Conservation (phyloP, 192 early-diverging fungal species). For the Coemansia interrupta region DNA sequence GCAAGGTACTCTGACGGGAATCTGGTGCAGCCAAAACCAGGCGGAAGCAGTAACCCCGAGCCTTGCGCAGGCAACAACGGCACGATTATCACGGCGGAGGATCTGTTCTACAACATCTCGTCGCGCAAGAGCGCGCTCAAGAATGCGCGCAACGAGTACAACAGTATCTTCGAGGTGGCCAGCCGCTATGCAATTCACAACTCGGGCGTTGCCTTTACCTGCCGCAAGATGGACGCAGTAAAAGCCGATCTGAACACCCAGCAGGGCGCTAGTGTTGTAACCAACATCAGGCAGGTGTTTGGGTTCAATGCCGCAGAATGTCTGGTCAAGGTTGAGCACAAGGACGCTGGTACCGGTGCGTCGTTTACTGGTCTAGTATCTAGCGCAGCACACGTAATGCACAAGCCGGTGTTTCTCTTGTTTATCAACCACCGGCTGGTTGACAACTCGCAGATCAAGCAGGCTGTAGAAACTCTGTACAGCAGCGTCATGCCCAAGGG, state of each 20-base stretch:
- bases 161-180: slow-evolving; percentile 83
- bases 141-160: slow-evolving; percentile 85
- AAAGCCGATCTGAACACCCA: slow-evolving; percentile 78
- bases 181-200: slow-evolving; percentile 94
- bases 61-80: slow-evolving; percentile 95
- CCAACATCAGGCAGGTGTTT: slow-evolving; percentile 82
- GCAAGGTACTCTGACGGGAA: slow-evolving; percentile 86
- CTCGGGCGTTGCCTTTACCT: slow-evolving; percentile 74
- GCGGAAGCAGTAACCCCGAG: slow-evolving; percentile 73
- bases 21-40: slow-evolving; percentile 71
- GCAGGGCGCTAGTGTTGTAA: slow-evolving; percentile 57
- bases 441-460: slow-evolving; percentile 76
- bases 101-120: slow-evolving; percentile 92
- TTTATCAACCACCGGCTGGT: slow-evolving; percentile 89
- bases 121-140: slow-evolving; percentile 82
- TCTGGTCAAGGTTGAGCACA: slow-evolving; percentile 62
- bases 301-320: slow-evolving; percentile 77
- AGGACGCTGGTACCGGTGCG: slow-evolving; percentile 54
- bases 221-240: slow-evolving; percentile 78
- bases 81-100: slow-evolving; percentile 90
- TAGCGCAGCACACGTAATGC: slow-evolving; percentile 84
- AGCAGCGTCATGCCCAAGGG: slow-evolving; percentile 76
- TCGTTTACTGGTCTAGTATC: slow-evolving; percentile 77
- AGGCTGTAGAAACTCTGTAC: slow-evolving; percentile 81
- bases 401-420: slow-evolving; percentile 79